Percentiles rank a stretch among this genome's conserved stretches.
These are phyloP conservation scores for Aspergillus piperis DNA, from an alignment of 2,329 filamentous ascomycete species.

Conservation along the genomic window DNA sequence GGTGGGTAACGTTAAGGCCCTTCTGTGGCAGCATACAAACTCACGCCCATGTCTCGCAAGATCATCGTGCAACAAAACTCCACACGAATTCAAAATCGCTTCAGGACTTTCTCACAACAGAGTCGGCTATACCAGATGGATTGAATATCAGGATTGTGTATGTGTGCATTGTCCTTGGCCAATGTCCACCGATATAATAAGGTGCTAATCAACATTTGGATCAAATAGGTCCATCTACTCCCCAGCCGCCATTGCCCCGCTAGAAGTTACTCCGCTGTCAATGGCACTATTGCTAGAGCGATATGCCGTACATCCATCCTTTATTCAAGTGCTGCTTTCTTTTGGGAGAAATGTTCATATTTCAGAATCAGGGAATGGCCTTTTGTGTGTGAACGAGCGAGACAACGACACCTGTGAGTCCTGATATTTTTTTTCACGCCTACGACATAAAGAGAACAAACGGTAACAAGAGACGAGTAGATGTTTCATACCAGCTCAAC, in stretches of 20 bases:
- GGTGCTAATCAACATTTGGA: no score
- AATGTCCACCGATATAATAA: not conserved
- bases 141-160: not conserved
- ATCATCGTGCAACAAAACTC: not conserved
- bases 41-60: not conserved
- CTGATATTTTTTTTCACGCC: no score
- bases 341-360: not conserved
- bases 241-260: not conserved
- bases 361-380: not conserved
- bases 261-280: not conserved
- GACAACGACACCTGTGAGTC: not conserved
- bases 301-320: not conserved
- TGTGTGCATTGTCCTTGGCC: not conserved
- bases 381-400: not conserved
- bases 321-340: not conserved
- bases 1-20: not conserved
- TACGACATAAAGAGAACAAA: no score
- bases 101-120: not conserved
- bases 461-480: not conserved
- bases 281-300: not conserved
- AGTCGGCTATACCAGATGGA: not conserved
- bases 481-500: not conserved
- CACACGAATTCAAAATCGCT: not conserved
- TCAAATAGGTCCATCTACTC: not conserved
- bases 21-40: no score